Conservation (phyloP, 768 basidiomycete species). For the Scleroderma citrinum region DNA sequence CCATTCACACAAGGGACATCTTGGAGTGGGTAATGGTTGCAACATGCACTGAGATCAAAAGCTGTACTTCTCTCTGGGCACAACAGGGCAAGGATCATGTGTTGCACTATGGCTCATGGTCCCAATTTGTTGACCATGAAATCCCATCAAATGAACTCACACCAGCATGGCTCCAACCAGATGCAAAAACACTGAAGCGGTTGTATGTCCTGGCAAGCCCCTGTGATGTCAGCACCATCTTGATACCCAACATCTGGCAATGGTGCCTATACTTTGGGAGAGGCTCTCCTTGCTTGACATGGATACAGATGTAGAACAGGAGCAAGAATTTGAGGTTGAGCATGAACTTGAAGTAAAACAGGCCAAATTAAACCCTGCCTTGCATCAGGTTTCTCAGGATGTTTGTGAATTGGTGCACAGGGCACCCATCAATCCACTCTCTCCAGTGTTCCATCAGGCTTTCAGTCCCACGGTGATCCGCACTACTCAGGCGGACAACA, state of each 20-base stretch:
- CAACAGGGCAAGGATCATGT: conserved; percentile 25
- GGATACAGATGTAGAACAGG: conserved; percentile 37
- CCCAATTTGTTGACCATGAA: background rate
- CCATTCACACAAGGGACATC: conserved; percentile 22
- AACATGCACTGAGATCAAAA: conserved; percentile 33
- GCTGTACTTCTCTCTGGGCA: conserved; percentile 32
- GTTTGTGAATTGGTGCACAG: background rate
- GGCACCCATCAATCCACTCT: background rate
- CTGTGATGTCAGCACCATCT: background rate
- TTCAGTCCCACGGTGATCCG: background rate
- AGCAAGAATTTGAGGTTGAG: conserved; percentile 39
- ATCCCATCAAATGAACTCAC: background rate
- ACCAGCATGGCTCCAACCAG: background rate
- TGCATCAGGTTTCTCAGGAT: background rate
- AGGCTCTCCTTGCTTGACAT: conserved; percentile 14
- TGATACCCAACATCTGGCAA: background rate
- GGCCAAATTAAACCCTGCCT: conserved; percentile 9
- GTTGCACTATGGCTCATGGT: background rate
- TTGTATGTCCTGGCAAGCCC: background rate
- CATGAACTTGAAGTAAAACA: conserved; percentile 31
- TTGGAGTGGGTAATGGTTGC: conserved; percentile 36
- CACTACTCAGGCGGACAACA: background rate
- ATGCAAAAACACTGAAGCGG: background rate
- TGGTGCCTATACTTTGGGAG: background rate
- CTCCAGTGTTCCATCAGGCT: background rate